phyloP scores from a whole-genome alignment of 495 filamentous ascomycete species.

The Daldinia decipiens region DNA sequence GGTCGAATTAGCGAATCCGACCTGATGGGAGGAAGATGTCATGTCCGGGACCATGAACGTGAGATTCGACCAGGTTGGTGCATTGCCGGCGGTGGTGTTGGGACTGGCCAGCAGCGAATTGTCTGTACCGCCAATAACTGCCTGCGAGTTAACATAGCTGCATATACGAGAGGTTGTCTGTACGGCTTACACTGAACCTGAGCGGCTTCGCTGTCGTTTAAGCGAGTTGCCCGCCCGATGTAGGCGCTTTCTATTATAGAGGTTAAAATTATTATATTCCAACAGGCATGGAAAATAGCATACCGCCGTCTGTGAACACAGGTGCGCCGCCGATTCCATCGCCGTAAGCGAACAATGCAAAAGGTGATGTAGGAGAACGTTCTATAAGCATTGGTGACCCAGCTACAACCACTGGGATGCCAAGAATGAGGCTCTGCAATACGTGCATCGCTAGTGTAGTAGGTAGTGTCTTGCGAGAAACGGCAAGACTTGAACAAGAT shows the following conservation, averaged over 20 bases:
- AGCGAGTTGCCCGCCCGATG: constrained; percentile 27
- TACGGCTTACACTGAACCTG: constrained; percentile 33
- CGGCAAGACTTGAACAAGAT: constrained; percentile 1
- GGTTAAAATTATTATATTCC: constrained; percentile 4
- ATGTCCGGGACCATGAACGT: constrained; percentile 45
- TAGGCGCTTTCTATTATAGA: constrained; percentile 35
- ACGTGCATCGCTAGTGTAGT: constrained; percentile 18
- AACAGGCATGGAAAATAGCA: background rate
- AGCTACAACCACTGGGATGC: constrained; percentile 21
- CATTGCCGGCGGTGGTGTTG: constrained; percentile 35
- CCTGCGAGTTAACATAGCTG: constrained; percentile 4
- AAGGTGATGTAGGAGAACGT: constrained; percentile 25
- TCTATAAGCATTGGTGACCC: constrained; percentile 13
- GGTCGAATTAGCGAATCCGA: constrained; percentile 41
- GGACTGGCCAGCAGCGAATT: constrained; percentile 42
- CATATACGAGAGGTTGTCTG: background rate
- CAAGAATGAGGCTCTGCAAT: constrained; percentile 31
- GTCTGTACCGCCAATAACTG: constrained; percentile 29
- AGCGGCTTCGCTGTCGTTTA: constrained; percentile 28
- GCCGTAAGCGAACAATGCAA: constrained; percentile 52
- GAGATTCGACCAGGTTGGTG: constrained; percentile 37
- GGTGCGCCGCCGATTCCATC: constrained; percentile 49
- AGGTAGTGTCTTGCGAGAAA: background rate
- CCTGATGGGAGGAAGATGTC: constrained; percentile 30
- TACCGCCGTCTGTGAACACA: constrained; percentile 52